Conservation (phyloP, 2,329 filamentous ascomycete genomes). For the Epichloe sibirici region DNA sequence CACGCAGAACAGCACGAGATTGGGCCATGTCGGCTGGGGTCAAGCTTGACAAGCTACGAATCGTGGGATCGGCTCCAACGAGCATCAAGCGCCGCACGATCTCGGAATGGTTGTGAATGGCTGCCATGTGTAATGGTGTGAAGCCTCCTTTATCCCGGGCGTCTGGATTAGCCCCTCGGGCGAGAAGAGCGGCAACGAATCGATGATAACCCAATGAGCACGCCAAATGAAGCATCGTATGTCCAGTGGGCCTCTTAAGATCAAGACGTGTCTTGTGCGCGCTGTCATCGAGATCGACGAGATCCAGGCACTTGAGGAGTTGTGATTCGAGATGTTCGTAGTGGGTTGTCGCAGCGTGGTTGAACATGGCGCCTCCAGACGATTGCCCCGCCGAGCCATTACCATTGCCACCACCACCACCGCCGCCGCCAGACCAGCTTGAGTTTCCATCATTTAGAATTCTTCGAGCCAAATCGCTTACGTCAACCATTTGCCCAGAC, state of each 20-base stretch:
- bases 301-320: constrained; percentile 62
- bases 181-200: constrained; percentile 65
- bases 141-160: constrained; percentile 67
- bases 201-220: constrained; percentile 63
- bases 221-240: constrained; percentile 72
- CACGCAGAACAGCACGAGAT: constrained; percentile 50
- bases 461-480: constrained; percentile 47
- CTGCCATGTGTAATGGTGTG: constrained; percentile 71
- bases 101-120: constrained; percentile 61
- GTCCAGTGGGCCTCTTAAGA: constrained; percentile 51
- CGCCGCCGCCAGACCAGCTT: constrained; percentile 31
- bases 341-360: constrained; percentile 23
- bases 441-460: constrained; percentile 40
- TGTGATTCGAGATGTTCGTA: constrained; percentile 49
- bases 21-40: constrained; percentile 59
- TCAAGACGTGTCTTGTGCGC: constrained; percentile 56
- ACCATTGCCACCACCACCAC: constrained; percentile 6
- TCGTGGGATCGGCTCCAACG: constrained; percentile 57
- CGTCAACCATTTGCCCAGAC: constrained; percentile 49
- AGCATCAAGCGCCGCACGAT: constrained; percentile 66
- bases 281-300: constrained; percentile 67
- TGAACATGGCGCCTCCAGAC: constrained; percentile 32
- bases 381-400: constrained; percentile 24
- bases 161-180: constrained; percentile 66
- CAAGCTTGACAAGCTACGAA: constrained; percentile 58